Evolutionary conservation across 2,329 filamentous ascomycete genomes (phyloP).

Genomic region (Alternaria metachromatica): DNA sequence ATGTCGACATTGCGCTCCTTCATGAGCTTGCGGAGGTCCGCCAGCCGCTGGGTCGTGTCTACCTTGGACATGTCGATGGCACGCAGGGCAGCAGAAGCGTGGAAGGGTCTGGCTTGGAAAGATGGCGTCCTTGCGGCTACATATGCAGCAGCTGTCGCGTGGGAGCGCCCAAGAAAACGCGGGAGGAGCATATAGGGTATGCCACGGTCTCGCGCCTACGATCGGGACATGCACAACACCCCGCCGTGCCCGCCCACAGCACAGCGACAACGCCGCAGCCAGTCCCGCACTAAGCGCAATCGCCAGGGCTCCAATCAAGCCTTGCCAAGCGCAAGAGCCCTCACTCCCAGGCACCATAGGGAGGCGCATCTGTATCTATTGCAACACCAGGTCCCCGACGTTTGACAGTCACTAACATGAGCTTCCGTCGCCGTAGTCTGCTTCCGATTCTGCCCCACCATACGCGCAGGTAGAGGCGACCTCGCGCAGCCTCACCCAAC

Average conservation of each 20-base stretch:
- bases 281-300: conserved; percentile 10
- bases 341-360: neutral
- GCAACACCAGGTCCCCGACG: neutral
- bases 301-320: conserved; percentile 7
- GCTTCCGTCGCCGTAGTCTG: conserved; percentile 2
- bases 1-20: conserved; percentile 84
- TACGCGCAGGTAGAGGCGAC: conserved; percentile 22
- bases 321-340: conserved; percentile 8
- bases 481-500: neutral
- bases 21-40: conserved; percentile 84
- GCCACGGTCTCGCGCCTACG: conserved; percentile 22
- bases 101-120: conserved; percentile 33
- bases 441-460: conserved; percentile 13
- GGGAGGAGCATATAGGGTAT: conserved; percentile 42
- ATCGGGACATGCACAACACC: conserved; percentile 28
- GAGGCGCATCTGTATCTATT: neutral
- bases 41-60: conserved; percentile 77
- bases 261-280: conserved; percentile 2
- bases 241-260: conserved; percentile 23
- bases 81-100: conserved; percentile 37
- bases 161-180: conserved; percentile 39
- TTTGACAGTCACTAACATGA: conserved; percentile 20
- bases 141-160: conserved; percentile 35
- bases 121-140: conserved; percentile 26
- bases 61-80: conserved; percentile 74